These are phyloP conservation scores for Atkinsonella hypoxylon DNA, from an alignment of 2,329 filamentous ascomycete genomes.

Conservation along the genomic window DNA sequence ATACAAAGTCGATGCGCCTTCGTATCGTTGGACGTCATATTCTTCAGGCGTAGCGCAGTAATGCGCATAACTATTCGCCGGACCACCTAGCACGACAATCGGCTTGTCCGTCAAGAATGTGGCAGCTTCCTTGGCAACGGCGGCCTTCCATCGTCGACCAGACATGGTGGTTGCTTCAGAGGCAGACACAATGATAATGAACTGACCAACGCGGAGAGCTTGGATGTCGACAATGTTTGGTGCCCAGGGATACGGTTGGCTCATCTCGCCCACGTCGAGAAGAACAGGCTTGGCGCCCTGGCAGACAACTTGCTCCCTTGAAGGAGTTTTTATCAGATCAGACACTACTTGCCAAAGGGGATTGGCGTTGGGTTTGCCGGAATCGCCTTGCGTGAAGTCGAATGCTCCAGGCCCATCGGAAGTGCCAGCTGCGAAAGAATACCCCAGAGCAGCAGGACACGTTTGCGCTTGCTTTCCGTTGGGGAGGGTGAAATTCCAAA, in stretches of 20 bases:
- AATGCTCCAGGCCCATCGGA: slow-evolving; percentile 84
- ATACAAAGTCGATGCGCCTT: slow-evolving; percentile 86
- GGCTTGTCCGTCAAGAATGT: slow-evolving; percentile 40
- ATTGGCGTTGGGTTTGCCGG: slow-evolving; percentile 53
- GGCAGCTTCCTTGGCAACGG: slow-evolving; percentile 43
- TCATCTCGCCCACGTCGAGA: slow-evolving; percentile 76
- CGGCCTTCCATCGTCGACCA: slow-evolving; percentile 72
- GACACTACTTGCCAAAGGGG: slow-evolving; percentile 74
- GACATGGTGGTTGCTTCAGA: slow-evolving; percentile 91
- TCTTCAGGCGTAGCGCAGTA: slow-evolving; percentile 72
- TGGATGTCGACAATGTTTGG: slow-evolving; percentile 90
- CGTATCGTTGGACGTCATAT: slow-evolving; percentile 77
- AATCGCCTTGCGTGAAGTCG: slow-evolving; percentile 83
- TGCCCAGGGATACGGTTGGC: slow-evolving; percentile 70
- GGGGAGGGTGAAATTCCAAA: slow-evolving; percentile 59
- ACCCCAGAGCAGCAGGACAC: slow-evolving; percentile 79
- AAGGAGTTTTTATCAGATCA: slow-evolving; percentile 58
- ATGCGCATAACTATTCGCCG: slow-evolving; percentile 83
- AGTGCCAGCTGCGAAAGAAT: slow-evolving; percentile 86
- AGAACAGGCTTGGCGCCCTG: slow-evolving; percentile 76
- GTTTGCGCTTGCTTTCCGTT: slow-evolving; percentile 62
- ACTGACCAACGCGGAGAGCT: slow-evolving; percentile 68
- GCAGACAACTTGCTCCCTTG: slow-evolving; percentile 57
- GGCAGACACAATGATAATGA: slow-evolving; percentile 73
- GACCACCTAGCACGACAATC: slow-evolving; percentile 74